Percentiles rank a stretch among this genome's conserved stretches.
These are phyloP conservation scores for Arthromyces matolae DNA, from an alignment of 768 basidiomycete species.

Conservation along the genomic window DNA sequence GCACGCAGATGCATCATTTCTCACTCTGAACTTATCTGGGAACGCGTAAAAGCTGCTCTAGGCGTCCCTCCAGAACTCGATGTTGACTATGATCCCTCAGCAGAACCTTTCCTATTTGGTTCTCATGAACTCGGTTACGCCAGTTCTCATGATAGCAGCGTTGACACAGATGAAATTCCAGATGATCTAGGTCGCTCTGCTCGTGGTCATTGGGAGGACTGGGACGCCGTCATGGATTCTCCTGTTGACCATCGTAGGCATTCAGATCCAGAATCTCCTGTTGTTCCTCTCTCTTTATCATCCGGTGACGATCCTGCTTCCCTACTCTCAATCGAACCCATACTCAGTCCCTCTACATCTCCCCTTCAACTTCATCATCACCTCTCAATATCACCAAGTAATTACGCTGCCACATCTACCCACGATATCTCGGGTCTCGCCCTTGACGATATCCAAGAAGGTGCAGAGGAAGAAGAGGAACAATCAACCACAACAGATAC, in stretches of 20 bases:
- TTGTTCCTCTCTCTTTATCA: slow-evolving; percentile 4
- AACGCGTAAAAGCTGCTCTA: slow-evolving; percentile 81
- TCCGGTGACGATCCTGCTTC: slow-evolving; percentile 8
- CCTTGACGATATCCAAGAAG: slow-evolving; percentile 61
- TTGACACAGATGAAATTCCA: slow-evolving; percentile 38
- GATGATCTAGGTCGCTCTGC: slow-evolving; percentile 39
- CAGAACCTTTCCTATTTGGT: too few species aligned
- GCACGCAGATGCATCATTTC: slow-evolving; percentile 72
- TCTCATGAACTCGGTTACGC: slow-evolving; percentile 16
- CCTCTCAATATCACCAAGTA: slow-evolving; percentile 35
- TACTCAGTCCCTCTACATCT: slow-evolving; percentile 36
- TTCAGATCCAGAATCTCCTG: not conserved
- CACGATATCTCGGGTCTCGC: slow-evolving; percentile 22
- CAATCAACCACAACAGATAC: slow-evolving; percentile 10
- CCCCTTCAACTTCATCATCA: slow-evolving; percentile 31
- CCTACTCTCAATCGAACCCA: slow-evolving; percentile 46
- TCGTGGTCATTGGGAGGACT: slow-evolving; percentile 40
- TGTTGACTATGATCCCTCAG: slow-evolving; percentile 41
- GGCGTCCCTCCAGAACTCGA: slow-evolving; percentile 86
- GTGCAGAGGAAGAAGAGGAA: slow-evolving; percentile 57
- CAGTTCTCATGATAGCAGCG: slow-evolving; percentile 14
- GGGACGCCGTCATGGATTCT: slow-evolving; percentile 44
- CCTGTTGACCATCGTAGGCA: slow-evolving; percentile 27
- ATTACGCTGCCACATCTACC: slow-evolving; percentile 14
- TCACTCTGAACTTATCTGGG: slow-evolving; percentile 87